Evolutionary conservation across 2,329 filamentous ascomycete species (phyloP), one percentile per base, ranked within the genome.

Genomic region (Ceratocystiopsis brevicomis): DNA sequence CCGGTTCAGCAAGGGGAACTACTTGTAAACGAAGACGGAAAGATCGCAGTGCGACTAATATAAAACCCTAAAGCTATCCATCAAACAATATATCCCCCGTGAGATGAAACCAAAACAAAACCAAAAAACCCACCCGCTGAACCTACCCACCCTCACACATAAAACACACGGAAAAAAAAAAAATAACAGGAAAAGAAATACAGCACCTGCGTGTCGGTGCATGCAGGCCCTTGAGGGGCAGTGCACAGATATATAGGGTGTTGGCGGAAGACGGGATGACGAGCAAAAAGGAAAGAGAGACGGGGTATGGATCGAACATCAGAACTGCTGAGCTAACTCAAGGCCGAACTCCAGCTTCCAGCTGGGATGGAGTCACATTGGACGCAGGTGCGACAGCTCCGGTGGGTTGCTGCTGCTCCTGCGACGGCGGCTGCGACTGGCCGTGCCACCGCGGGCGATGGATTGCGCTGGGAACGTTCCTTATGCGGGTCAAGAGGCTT

Each of bases 1-100:
- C 1, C 69, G 84, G 40, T 95, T 95, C 54, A 73, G 77, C 16
- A 81, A 81, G 50, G 86, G 86, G n/a, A 76, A 66, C 16, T 78
- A 67, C 51, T 54, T 78, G 45, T 77, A 30, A 30, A 30, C 6
- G 25, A 30, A 34, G 9, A 4, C 15, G 17, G n/a, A 36, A 8
- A 16, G 30, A 15, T 17, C 18, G 17, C 14, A 39, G 38, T 30
- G 14, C 36, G n/a, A 17, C 36, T 30, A 30, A 30, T 30, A 30
- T 30, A 30, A 30, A 37, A 37, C 10, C 36, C 3, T 13, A 40
- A 16, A 37, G 13, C 25, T 12, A 21, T 17, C 10, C 25, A 10
- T 30, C 25, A 30, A 19, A 12, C 16, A 36, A 11, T 4, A 39
- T 38, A 38, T 17, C 18, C 34, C 9, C 8, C 3, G 32, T 36